A percentile compares a stretch with the other conserved stretches of the same genome.
Evolutionary conservation across 2,329 filamentous ascomycete species (phyloP).

Genomic region (Fusarium neocosmosporiellum): DNA sequence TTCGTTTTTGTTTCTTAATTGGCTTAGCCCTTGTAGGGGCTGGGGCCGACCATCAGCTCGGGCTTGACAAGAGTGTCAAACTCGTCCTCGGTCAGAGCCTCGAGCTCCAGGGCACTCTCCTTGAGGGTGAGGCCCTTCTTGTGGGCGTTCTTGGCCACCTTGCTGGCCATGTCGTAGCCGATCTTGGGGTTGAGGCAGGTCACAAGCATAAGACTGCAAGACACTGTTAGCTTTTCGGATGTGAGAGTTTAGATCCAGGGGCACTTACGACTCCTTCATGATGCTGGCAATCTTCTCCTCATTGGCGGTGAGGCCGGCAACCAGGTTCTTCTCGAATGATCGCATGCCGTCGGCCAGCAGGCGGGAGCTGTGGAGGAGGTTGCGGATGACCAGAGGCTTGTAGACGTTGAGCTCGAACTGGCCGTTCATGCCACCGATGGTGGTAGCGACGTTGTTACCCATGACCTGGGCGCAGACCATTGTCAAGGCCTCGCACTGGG

Average conservation of each 20-base stretch:
- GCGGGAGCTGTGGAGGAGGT: slow-evolving; percentile 91
- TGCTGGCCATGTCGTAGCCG: slow-evolving; percentile 96
- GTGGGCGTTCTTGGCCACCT: slow-evolving; percentile 98
- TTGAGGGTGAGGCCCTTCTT: slow-evolving; percentile 97
- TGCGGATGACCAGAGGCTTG: slow-evolving; percentile 96
- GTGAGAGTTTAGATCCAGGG: background rate
- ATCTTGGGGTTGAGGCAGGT: slow-evolving; percentile 98
- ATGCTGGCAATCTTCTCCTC: slow-evolving; percentile 91
- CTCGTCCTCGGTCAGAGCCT: slow-evolving; percentile 87
- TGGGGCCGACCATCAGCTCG: slow-evolving; percentile 93
- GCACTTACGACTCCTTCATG: slow-evolving; percentile 89
- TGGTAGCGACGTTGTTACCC: slow-evolving; percentile 94
- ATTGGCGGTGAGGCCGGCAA: slow-evolving; percentile 89
- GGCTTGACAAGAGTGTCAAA: slow-evolving; percentile 92
- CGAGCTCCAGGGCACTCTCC: slow-evolving; percentile 91
- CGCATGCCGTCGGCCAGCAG: slow-evolving; percentile 92
- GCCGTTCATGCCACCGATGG: slow-evolving; percentile 94
- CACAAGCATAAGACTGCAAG: slow-evolving; percentile 88
- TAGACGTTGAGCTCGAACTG: slow-evolving; percentile 99
- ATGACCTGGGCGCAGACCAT: slow-evolving; percentile 99
- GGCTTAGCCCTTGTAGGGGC: slow-evolving; percentile 62
- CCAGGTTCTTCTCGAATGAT: slow-evolving; percentile 94
- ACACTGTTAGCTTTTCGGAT: slow-evolving; percentile 21
- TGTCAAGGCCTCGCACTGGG: slow-evolving; percentile 96
- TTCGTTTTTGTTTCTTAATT: background rate